Conservation (phyloP, 805 yeast species). For the Candida piceae region DNA sequence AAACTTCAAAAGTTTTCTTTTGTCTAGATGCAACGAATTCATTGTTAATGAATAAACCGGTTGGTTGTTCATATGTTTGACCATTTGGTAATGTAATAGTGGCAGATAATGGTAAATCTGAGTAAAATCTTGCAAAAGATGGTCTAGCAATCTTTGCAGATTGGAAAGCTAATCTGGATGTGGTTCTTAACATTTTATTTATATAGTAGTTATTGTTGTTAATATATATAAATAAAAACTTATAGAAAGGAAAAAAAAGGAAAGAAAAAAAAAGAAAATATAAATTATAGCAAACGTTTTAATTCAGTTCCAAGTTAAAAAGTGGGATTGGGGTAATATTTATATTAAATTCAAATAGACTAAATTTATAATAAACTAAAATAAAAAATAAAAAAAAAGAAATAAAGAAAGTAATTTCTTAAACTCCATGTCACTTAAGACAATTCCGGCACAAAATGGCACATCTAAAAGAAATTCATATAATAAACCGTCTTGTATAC, state of each 20-base stretch:
- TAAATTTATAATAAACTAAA: no score
- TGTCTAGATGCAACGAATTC: slow-evolving; percentile 47
- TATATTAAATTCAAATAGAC: background rate
- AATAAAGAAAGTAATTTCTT: no score
- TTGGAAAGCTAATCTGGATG: slow-evolving; percentile 11
- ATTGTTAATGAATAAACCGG: slow-evolving; percentile 55
- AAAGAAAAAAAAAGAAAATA: background rate
- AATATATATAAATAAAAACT: background rate
- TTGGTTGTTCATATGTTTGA: slow-evolving; percentile 49
- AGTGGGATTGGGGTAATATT: slow-evolving; percentile 1
- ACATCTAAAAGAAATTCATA: no score
- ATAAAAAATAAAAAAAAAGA: no score
- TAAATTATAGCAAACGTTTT: background rate
- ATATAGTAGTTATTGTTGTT: background rate
- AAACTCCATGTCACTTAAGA: no score
- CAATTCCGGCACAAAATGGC: no score
- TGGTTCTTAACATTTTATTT: slow-evolving; percentile 16
- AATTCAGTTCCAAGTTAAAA: background rate
- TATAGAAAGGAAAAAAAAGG: background rate
- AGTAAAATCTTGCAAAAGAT: slow-evolving; percentile 18
- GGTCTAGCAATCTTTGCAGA: slow-evolving; percentile 12
- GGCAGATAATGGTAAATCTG: slow-evolving; percentile 31
- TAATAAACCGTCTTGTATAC: no score
- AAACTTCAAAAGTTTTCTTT: slow-evolving; percentile 47
- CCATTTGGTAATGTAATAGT: slow-evolving; percentile 67